Evolutionary conservation across 192 early-diverging fungal genomes (phyloP).

Genomic region (Umbelopsis sp.): DNA sequence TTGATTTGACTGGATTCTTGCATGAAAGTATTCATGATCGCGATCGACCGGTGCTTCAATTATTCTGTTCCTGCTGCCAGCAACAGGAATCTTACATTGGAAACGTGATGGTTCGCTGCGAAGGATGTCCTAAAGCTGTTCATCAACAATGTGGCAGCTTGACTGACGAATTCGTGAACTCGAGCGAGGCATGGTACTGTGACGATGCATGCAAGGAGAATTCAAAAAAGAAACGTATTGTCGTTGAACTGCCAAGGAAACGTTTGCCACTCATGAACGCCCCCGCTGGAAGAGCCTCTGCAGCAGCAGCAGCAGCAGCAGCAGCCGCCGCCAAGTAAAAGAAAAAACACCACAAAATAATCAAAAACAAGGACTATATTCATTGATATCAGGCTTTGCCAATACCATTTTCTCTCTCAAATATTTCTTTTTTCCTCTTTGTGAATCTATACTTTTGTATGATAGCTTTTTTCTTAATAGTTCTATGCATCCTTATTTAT

Average conservation of each 20-base stretch:
- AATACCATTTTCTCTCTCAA: conserved; percentile 6
- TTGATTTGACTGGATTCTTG: conserved; percentile 78
- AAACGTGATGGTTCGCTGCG: conserved; percentile 77
- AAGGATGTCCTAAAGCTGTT: conserved; percentile 84
- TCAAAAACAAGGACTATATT: background rate
- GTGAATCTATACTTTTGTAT: background rate
- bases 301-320: background rate
- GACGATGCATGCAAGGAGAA: conserved; percentile 61
- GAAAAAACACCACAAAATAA: too few relatives aligned
- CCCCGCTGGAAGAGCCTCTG: conserved; percentile 42
- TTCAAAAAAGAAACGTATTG: conserved; percentile 54
- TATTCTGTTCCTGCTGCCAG: conserved; percentile 80
- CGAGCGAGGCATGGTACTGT: conserved; percentile 64
- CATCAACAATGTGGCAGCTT: conserved; percentile 69
- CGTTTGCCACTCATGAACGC: conserved; percentile 65
- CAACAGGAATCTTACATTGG: conserved; percentile 62
- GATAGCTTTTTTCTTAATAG: conserved; percentile 2
- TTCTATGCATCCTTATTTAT: conserved; percentile 4
- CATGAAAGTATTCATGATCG: conserved; percentile 78
- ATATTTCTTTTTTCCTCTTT: conserved; percentile 4
- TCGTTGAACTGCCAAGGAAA: conserved; percentile 65
- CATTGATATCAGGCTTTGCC: background rate
- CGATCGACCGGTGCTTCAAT: conserved; percentile 84
- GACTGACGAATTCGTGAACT: conserved; percentile 49
- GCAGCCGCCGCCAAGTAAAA: background rate